These are phyloP conservation scores for Claviceps purpurea DNA, from an alignment of 2,329 filamentous ascomycete genomes.

Conservation along the genomic window DNA sequence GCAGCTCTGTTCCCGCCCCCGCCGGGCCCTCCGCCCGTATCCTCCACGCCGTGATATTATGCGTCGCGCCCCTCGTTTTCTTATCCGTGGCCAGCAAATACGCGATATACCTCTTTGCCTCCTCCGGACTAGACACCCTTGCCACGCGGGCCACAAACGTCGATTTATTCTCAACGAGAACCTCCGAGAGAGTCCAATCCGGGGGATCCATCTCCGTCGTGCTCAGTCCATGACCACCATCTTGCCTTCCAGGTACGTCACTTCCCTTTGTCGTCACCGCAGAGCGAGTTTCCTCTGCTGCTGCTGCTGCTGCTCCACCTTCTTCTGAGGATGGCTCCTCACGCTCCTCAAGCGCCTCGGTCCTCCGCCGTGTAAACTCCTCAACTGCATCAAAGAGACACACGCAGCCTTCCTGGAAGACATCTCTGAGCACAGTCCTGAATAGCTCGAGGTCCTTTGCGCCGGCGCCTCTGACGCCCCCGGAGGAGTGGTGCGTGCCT, in stretches of 20 bases:
- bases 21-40: conserved; percentile 39
- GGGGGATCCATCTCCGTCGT: conserved; percentile 22
- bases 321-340: background rate
- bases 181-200: conserved; percentile 61
- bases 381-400: conserved; percentile 90
- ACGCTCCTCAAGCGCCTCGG: conserved; percentile 23
- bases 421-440: conserved; percentile 48
- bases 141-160: conserved; percentile 74
- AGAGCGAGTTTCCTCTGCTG: conserved; percentile 1
- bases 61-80: conserved; percentile 72
- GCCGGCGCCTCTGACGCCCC: conserved; percentile 58
- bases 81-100: conserved; percentile 73
- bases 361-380: conserved; percentile 43
- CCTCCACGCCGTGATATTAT: conserved; percentile 93
- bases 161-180: conserved; percentile 70
- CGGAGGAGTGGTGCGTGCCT: conserved; percentile 70
- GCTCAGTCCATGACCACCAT: too few species aligned
- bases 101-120: conserved; percentile 58
- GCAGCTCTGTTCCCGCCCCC: conserved; percentile 6
- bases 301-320: conserved; percentile 24
- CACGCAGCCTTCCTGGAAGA: conserved; percentile 61
- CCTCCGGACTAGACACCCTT: conserved; percentile 41
- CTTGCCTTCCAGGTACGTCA: too few species aligned
- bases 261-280: too few species aligned
- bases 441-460: conserved; percentile 57